These are phyloP conservation scores for Umbilicaria muhlenbergii DNA, from an alignment of 495 filamentous ascomycete species.

Conservation along the genomic window DNA sequence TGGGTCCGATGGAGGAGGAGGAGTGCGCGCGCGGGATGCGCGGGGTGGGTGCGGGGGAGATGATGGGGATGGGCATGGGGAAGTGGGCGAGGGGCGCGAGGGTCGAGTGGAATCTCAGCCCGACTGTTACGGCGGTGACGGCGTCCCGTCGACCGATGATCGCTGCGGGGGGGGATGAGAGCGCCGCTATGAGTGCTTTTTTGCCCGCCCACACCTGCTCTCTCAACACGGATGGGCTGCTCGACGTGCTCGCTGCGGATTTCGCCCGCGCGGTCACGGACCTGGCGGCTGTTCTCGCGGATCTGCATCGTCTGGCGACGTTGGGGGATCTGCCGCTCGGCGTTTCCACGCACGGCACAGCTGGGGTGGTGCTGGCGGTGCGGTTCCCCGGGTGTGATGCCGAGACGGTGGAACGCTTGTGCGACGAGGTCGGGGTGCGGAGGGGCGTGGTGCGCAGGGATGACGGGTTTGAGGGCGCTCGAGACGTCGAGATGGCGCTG, in stretches of 20 bases:
- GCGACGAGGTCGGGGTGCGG: slow-evolving; percentile 68
- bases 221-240: slow-evolving; percentile 66
- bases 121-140: slow-evolving; percentile 41
- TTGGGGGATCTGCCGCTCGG: slow-evolving; percentile 74
- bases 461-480: slow-evolving; percentile 45
- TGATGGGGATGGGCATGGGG: too few relatives aligned
- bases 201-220: too few relatives aligned
- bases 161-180: slow-evolving; percentile 11
- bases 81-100: slow-evolving; percentile 36
- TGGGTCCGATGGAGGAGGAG: slow-evolving; percentile 49
- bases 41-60: too few relatives aligned
- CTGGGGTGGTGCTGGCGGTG: slow-evolving; percentile 42
- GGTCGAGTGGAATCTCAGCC: slow-evolving; percentile 71
- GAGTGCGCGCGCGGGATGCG: too few relatives aligned
- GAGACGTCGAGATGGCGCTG: slow-evolving; percentile 56
- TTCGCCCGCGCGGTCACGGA: slow-evolving; percentile 81
- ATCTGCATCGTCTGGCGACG: slow-evolving; percentile 57
- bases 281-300: slow-evolving; percentile 59
- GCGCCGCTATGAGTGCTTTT: slow-evolving; percentile 3
- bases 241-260: slow-evolving; percentile 72
- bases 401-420: slow-evolving; percentile 66
- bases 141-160: too few relatives aligned
- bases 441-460: slow-evolving; percentile 70
- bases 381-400: slow-evolving; percentile 85
- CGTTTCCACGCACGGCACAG: slow-evolving; percentile 36